phyloP scores from a whole-genome alignment of 1,284 basidiomycete genomes.

The Stygiomarasmius scandens region DNA sequence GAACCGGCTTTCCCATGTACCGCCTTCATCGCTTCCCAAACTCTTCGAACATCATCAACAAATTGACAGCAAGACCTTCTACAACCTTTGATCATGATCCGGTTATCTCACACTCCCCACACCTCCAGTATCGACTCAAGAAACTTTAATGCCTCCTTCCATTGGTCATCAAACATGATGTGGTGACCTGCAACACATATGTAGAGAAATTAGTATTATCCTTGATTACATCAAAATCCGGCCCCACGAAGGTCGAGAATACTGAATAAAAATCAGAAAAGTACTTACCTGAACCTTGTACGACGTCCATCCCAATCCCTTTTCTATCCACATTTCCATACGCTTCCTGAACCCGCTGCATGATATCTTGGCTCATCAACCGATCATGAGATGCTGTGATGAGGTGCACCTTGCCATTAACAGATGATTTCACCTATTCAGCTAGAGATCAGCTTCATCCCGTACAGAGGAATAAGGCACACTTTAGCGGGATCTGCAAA shows the following conservation, averaged over 20 bases:
- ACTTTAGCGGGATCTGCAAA: conserved; percentile 2
- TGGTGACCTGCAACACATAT: conserved; percentile 1
- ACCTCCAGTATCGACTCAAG: background rate
- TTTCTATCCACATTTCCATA: background rate
- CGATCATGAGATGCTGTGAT: conserved; percentile 5
- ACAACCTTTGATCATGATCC: too few species aligned
- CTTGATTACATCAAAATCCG: too few species aligned
- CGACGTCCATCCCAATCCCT: background rate
- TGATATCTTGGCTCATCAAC: conserved; percentile 4
- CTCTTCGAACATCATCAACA: too few species aligned
- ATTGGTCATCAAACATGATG: conserved; percentile 10
- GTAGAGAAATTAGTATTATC: background rate
- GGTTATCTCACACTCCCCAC: conserved; percentile 2
- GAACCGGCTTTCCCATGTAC: too few species aligned
- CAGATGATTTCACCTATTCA: background rate
- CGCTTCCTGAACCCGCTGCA: background rate
- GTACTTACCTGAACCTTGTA: conserved; percentile 1
- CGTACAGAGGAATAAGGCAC: too few species aligned
- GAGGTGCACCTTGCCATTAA: conserved; percentile 1
- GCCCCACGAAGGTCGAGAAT: too few species aligned
- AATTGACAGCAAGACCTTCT: too few species aligned
- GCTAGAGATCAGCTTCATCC: background rate
- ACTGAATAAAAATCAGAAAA: background rate
- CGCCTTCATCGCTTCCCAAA: too few species aligned
- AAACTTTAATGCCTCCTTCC: background rate